Conservation (phyloP, 2,329 filamentous ascomycete species). For the Cladosporium velox region DNA sequence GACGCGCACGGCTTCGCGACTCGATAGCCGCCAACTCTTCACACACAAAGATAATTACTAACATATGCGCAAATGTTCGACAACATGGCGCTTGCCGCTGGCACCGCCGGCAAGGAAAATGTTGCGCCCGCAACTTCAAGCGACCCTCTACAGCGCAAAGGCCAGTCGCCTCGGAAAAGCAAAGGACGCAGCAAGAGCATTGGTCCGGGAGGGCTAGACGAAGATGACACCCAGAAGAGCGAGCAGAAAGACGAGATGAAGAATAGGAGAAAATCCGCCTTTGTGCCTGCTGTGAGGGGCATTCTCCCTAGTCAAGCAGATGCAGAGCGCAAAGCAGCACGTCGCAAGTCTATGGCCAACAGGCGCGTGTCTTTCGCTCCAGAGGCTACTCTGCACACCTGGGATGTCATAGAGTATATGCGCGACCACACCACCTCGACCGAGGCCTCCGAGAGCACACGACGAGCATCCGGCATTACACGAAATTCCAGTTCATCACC, state of each 20-base stretch:
- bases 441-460: slow-evolving; percentile 69
- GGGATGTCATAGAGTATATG: slow-evolving; percentile 87
- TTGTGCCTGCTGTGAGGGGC: slow-evolving; percentile 53
- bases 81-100: slow-evolving; percentile 26
- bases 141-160: slow-evolving; percentile 37
- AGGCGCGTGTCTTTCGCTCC: slow-evolving; percentile 95
- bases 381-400: slow-evolving; percentile 94
- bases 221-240: slow-evolving; percentile 61
- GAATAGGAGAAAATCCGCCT: slow-evolving; percentile 46
- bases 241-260: slow-evolving; percentile 32
- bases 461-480: slow-evolving; percentile 67
- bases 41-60: slow-evolving; percentile 7
- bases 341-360: slow-evolving; percentile 74
- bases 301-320: slow-evolving; percentile 62
- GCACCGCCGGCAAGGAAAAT: slow-evolving; percentile 37
- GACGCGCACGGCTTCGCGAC: slow-evolving; percentile 11
- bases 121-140: slow-evolving; percentile 36
- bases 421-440: slow-evolving; percentile 82
- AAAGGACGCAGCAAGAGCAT: slow-evolving; percentile 95
- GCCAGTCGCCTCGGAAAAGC: slow-evolving; percentile 42
- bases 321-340: slow-evolving; percentile 75
- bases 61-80: slow-evolving; percentile 22
- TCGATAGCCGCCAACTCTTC: background rate
- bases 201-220: slow-evolving; percentile 85
- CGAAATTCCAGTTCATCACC: slow-evolving; percentile 35